These are phyloP conservation scores for Vigna reflexopilosa DNA, from an alignment of 306 rosid species.

Conservation along the genomic window DNA sequence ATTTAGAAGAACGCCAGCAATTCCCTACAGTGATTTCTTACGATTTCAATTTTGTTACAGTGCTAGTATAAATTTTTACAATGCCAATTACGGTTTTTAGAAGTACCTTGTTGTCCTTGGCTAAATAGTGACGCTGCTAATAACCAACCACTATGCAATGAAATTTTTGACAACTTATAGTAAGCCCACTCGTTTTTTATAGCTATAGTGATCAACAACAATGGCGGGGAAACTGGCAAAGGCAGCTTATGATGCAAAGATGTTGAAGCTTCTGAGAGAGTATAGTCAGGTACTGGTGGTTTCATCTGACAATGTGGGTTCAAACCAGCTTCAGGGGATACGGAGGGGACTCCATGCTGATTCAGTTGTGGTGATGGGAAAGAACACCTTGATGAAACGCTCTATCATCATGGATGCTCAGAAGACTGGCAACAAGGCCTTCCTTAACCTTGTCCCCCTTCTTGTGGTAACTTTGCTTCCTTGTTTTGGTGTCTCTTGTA, in stretches of 20 bases:
- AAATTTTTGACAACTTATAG: neutral
- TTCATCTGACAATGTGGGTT: slow-evolving; percentile 74
- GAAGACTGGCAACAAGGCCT: slow-evolving; percentile 65
- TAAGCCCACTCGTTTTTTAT: neutral
- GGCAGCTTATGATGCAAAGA: slow-evolving; percentile 72
- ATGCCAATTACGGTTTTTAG: neutral
- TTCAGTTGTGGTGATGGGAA: slow-evolving; percentile 79
- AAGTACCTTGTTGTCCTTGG: neutral
- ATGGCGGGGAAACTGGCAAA: slow-evolving; percentile 72
- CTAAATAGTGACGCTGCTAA: no score
- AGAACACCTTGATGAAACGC: slow-evolving; percentile 66
- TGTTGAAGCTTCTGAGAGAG: slow-evolving; percentile 70
- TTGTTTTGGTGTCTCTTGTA: neutral
- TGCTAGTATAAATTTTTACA: neutral
- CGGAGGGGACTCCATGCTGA: slow-evolving; percentile 70
- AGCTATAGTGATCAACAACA: neutral
- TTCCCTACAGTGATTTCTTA: neutral
- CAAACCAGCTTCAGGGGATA: slow-evolving; percentile 73
- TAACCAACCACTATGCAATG: neutral
- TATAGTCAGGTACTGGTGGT: slow-evolving; percentile 70
- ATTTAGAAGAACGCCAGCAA: neutral
- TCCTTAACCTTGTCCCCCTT: slow-evolving; percentile 74
- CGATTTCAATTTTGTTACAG: neutral
- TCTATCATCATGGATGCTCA: slow-evolving; percentile 60
- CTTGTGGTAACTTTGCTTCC: slow-evolving; percentile 54